phyloP scores from a whole-genome alignment of 805 yeast species.

The Yarrowia sp. region DNA sequence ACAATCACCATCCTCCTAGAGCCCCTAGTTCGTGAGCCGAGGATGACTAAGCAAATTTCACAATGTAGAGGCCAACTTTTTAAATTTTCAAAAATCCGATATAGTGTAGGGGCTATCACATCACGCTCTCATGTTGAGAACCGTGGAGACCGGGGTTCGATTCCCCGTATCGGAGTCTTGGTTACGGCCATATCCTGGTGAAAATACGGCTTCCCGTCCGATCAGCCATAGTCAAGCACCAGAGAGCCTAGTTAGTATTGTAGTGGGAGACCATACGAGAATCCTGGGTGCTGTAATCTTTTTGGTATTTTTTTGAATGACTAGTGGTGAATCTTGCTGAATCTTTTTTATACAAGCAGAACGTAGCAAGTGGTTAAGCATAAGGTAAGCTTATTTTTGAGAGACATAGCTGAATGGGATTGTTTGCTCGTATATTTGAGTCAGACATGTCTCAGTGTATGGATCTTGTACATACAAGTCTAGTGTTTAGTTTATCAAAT shows the following conservation, averaged over 20 bases:
- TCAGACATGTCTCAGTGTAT: too few relatives aligned
- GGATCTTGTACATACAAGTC: too few relatives aligned
- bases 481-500: too few relatives aligned
- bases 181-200: slow-evolving; percentile 22
- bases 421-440: too few relatives aligned
- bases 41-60: background rate
- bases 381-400: too few relatives aligned
- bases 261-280: slow-evolving; percentile 21
- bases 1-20: too few relatives aligned
- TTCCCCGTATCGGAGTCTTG: slow-evolving; percentile 24
- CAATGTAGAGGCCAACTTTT: background rate
- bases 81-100: background rate
- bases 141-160: slow-evolving; percentile 26
- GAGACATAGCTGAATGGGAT: too few relatives aligned
- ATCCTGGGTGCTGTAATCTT: slow-evolving; percentile 21
- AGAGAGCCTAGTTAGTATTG: slow-evolving; percentile 21
- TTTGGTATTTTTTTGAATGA: too few relatives aligned
- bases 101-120: slow-evolving; percentile 25
- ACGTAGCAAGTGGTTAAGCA: too few relatives aligned
- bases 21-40: background rate
- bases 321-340: too few relatives aligned
- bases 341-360: too few relatives aligned
- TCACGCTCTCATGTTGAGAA: slow-evolving; percentile 22
- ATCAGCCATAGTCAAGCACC: slow-evolving; percentile 22
- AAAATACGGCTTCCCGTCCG: slow-evolving; percentile 22